These are phyloP conservation scores for Coemansia sp. DNA, from an alignment of 192 early-diverging fungal species.

Conservation along the genomic window DNA sequence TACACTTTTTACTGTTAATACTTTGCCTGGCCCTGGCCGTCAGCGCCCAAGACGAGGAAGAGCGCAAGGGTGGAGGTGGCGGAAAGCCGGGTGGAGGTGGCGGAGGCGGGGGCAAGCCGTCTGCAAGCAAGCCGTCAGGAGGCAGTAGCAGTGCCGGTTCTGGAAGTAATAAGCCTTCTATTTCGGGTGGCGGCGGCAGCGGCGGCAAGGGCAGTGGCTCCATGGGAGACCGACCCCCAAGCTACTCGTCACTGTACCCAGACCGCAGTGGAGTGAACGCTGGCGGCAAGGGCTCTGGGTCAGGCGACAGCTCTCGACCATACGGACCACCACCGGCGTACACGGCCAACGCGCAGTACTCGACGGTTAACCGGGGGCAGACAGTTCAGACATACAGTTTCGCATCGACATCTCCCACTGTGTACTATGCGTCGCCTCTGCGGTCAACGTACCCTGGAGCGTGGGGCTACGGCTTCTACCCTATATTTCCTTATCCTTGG, in stretches of 20 bases:
- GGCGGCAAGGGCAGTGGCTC: conserved; percentile 23
- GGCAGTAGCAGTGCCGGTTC: conserved; percentile 13
- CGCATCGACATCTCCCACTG: conserved; percentile 16
- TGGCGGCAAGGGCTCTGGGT: conserved; percentile 28
- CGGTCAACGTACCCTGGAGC: conserved; percentile 35
- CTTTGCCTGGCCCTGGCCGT: conserved; percentile 18
- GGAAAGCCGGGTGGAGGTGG: conserved; percentile 3
- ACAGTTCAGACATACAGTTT: conserved; percentile 27
- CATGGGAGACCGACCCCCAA: conserved; percentile 39
- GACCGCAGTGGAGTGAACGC: conserved; percentile 29
- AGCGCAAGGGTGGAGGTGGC: conserved; percentile 31
- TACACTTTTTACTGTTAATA: conserved; percentile 12
- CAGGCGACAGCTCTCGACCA: conserved; percentile 19
- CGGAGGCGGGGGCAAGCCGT: background rate
- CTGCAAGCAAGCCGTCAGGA: background rate
- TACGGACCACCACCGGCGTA: conserved; percentile 43
- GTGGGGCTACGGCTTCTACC: conserved; percentile 53
- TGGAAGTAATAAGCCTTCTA: conserved; percentile 15
- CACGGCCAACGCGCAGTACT: conserved; percentile 34
- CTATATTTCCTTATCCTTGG: conserved; percentile 46
- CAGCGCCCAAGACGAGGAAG: background rate
- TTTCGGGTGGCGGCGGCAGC: conserved; percentile 37
- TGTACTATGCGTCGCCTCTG: conserved; percentile 41
- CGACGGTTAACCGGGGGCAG: conserved; percentile 26
- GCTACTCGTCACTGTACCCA: conserved; percentile 42